These are phyloP conservation scores for Exophiala sideris DNA, from an alignment of 2,329 filamentous ascomycete genomes.

Conservation along the genomic window DNA sequence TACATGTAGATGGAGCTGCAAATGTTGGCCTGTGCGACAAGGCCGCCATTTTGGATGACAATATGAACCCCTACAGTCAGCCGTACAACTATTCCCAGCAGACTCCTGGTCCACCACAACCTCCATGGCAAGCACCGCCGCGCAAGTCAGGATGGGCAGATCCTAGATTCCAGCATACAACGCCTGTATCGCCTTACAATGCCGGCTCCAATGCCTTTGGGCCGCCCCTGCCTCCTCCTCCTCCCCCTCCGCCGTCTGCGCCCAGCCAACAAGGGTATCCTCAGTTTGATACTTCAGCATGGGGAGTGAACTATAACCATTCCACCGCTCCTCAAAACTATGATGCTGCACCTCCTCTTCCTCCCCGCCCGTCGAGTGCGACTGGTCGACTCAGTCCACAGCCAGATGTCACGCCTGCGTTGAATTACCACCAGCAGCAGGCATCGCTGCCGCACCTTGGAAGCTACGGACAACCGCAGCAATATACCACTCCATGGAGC, in stretches of 20 bases:
- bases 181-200: constrained; percentile 17
- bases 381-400: constrained; percentile 17
- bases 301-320: constrained; percentile 42
- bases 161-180: constrained; percentile 20
- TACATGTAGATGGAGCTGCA: not conserved
- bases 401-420: constrained; percentile 5
- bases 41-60: not conserved
- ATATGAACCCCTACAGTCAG: constrained; percentile 22
- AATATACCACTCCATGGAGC: constrained; percentile 21
- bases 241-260: constrained; percentile 15
- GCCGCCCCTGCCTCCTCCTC: constrained; percentile 18
- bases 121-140: constrained; percentile 28
- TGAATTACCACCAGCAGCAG: constrained; percentile 18
- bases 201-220: constrained; percentile 11
- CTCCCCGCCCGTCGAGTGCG: constrained; percentile 26
- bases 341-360: constrained; percentile 24
- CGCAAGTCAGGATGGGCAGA: constrained; percentile 27
- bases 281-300: constrained; percentile 36
- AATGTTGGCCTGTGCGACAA: not conserved
- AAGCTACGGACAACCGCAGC: constrained; percentile 11
- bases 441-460: not conserved
- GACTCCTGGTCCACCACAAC: constrained; percentile 26
- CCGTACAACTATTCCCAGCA: constrained; percentile 25
- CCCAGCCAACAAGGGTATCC: constrained; percentile 10
- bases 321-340: constrained; percentile 4